Base-by-base conservation (phyloP, 2,329 filamentous ascomycete species). In the Torrubiella hemipterigena region DNA sequence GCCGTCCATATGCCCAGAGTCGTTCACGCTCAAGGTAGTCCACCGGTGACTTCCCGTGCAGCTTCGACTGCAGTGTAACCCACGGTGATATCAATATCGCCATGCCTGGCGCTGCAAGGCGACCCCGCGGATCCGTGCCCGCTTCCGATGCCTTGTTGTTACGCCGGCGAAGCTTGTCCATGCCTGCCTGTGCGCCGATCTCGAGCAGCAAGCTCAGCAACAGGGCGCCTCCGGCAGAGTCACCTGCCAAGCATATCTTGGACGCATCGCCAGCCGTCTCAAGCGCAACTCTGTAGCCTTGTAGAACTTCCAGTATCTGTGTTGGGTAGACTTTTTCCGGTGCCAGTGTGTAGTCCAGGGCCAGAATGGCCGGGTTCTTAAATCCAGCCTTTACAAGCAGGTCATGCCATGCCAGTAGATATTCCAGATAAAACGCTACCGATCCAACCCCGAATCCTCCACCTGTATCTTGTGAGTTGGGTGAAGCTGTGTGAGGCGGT, bases 401-500 rank as follows among this genome's bases (percentile, higher is more conserved):
- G 26, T 66, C 62, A 10, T 82, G 59, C 77, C 79, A 85, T 7
- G 74, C 70, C 32, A 89, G 59, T 3, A 93, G 63, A 42, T 89
- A 91, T 46, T 93, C 85, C 21, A 87, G 69, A 51, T 93, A 93
- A 52, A 93, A 93, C 56, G 81, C 81, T 13, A 69, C 64, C 10
- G 81, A 85, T 4, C 84, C 85, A 77, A 93, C 82, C 6, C 74
- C 73, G 50, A 93, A 91, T 1, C 85, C 85, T 15, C 85, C 85
- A 12, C 81, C 76, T 24, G 13, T 24, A 19, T 17, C 4, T 9
- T 12, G 12, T 17, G 17, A 13, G 22, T 26, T 19, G 20, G 9
- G 13, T 11, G 15, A n/a, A 9, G 17, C 17, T 21, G 13, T 10
- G 11, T 27, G 30, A 13, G n/a, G 14, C 11, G 29, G 16, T 25